Conservation (phyloP, 140 eudicot species). For the Ambrosia hybrid region DNA sequence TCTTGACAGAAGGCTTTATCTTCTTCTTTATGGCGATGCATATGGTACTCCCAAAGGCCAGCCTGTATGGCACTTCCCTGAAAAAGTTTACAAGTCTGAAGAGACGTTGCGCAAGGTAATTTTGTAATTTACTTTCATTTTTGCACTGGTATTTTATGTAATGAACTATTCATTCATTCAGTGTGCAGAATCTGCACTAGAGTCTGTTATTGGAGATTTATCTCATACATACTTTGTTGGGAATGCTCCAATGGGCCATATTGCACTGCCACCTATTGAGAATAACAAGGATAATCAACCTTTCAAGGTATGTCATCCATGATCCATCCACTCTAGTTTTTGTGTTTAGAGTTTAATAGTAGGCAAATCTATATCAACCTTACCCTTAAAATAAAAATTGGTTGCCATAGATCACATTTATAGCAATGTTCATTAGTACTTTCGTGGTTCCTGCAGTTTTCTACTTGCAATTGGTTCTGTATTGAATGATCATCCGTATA, state of each 20-base stretch:
- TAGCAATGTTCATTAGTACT: too few relatives aligned
- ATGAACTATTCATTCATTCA: slow-evolving; percentile 42
- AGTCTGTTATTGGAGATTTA: slow-evolving; percentile 80
- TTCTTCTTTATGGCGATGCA: slow-evolving; percentile 70
- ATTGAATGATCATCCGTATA: too few relatives aligned
- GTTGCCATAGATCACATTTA: too few relatives aligned
- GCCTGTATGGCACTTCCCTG: slow-evolving; percentile 95
- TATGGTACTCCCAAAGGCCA: slow-evolving; percentile 53
- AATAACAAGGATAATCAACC: slow-evolving; percentile 32
- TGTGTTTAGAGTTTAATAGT: background rate
- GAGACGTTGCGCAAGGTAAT: slow-evolving; percentile 84
- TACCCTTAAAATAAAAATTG: too few relatives aligned
- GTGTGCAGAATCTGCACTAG: slow-evolving; percentile 95
- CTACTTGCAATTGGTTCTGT: too few relatives aligned
- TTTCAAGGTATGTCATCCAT: slow-evolving; percentile 51
- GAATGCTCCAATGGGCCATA: slow-evolving; percentile 95
- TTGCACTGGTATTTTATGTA: background rate
- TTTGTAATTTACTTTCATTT: background rate
- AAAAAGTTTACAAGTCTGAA: slow-evolving; percentile 76
- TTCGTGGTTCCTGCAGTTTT: too few relatives aligned
- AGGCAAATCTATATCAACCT: slow-evolving; percentile 1
- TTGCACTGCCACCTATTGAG: slow-evolving; percentile 45
- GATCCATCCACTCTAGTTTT: slow-evolving; percentile 8
- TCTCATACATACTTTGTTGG: slow-evolving; percentile 88
- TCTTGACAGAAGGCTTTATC: slow-evolving; percentile 91